Conservation (phyloP, 1,139 yeast genomes). For the Scheffersomyces cryptocercus region DNA sequence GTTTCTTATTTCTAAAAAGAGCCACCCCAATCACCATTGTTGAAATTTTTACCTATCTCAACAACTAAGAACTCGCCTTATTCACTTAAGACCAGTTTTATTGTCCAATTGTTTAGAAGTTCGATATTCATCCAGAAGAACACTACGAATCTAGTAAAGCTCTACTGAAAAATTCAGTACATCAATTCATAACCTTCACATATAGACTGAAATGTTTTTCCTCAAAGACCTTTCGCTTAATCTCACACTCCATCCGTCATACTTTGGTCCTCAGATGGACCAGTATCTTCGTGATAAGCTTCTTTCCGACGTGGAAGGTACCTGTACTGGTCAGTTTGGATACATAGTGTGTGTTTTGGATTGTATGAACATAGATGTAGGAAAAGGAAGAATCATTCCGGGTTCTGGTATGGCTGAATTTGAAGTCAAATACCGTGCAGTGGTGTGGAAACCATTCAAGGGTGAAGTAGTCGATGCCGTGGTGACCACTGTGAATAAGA, state of each 20-base stretch:
- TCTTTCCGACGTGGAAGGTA: slow-evolving; percentile 95
- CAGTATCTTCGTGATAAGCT: slow-evolving; percentile 86
- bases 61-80: too few species aligned
- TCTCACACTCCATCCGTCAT: slow-evolving; percentile 93
- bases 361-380: slow-evolving; percentile 92
- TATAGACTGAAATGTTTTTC: slow-evolving; percentile 38
- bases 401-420: slow-evolving; percentile 93
- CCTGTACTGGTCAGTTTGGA: slow-evolving; percentile 98
- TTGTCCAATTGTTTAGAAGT: too few species aligned
- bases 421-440: slow-evolving; percentile 93
- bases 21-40: too few species aligned
- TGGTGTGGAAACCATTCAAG: slow-evolving; percentile 97
- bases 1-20: too few species aligned
- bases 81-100: too few species aligned
- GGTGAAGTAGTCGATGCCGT: slow-evolving; percentile 98
- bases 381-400: slow-evolving; percentile 89
- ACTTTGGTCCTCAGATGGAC: slow-evolving; percentile 97
- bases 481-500: slow-evolving; percentile 89
- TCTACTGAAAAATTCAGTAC: too few species aligned
- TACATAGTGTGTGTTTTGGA: slow-evolving; percentile 95
- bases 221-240: slow-evolving; percentile 86
- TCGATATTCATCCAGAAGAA: too few species aligned
- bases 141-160: too few species aligned
- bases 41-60: too few species aligned
- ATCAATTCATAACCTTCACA: background rate